A percentile compares a stretch with the other conserved stretches of the same genome.
Evolutionary conservation across 2,329 filamentous ascomycete species (phyloP).

Genomic region (Colletotrichum noveboracense): DNA sequence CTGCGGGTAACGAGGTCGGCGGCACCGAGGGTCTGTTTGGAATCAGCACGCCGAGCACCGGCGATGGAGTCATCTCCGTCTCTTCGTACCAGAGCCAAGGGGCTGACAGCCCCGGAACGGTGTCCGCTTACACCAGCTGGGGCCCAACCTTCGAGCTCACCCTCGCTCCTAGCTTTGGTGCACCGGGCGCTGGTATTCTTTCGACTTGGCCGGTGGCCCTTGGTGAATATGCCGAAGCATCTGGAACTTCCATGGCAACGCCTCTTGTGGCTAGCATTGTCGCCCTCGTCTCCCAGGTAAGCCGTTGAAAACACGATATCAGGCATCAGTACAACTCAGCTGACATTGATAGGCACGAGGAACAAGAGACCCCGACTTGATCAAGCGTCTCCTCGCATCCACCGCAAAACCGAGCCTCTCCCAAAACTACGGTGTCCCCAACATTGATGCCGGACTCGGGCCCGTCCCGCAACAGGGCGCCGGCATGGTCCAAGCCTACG

Average conservation of each 20-base stretch:
- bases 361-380: conserved; percentile 50
- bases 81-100: conserved; percentile 54
- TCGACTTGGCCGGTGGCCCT: conserved; percentile 57
- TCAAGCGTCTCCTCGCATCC: conserved; percentile 55
- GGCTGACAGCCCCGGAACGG: neutral
- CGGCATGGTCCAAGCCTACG: conserved; percentile 64
- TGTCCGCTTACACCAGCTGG: conserved; percentile 57
- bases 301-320: neutral
- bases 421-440: neutral
- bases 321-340: neutral
- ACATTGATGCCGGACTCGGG: conserved; percentile 30
- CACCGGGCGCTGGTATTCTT: conserved; percentile 62
- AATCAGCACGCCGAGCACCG: conserved; percentile 52
- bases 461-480: conserved; percentile 66
- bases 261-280: conserved; percentile 60
- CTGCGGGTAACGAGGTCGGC: conserved; percentile 55
- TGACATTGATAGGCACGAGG: conserved; percentile 35
- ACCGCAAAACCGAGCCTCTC: conserved; percentile 51
- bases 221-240: conserved; percentile 57
- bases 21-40: conserved; percentile 49
- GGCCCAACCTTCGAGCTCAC: conserved; percentile 65
- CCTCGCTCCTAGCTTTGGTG: conserved; percentile 59
- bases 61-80: conserved; percentile 52
- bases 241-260: conserved; percentile 66
- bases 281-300: conserved; percentile 57